Base-by-base conservation (phyloP, 768 basidiomycete species). In the Kwoniella europaea region DNA sequence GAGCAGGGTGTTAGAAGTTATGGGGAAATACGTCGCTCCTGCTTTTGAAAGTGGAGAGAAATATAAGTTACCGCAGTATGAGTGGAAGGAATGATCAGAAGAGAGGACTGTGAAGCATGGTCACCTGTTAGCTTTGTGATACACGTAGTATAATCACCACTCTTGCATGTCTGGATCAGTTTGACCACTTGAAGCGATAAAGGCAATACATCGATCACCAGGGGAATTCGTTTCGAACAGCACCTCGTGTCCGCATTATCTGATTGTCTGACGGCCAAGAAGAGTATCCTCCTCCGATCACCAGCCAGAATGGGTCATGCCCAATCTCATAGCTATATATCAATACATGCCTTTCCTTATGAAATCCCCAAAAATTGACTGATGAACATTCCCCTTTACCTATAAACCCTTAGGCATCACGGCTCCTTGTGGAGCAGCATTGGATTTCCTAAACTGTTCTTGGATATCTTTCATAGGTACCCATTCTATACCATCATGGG, bases 401-500 rank as follows among this genome's bases (percentile, higher is more conserved):
- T 73, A 76, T 55, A 85, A 84, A 56, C 87, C 88, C 22, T 81
- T 79, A 20, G 90, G 89, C 89, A 90, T 89, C 73, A 81, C 82
- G 1, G 89, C 89, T 10, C 86, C 87, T 16, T 84, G 67, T 0
- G 85, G 83, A 0, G 88, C 87, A 35, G 86, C 79, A 58, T 85
- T 86, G 73, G 87, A 88, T 22, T 83, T 84, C 69, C 89, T 86
- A 77, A 90, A 90, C 43, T 89, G 89, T 57, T 86, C 83, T 16
- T 88, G 87, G 87, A 91, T 90, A 68, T 90, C 88, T 72, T 87
- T 86, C 88, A 91, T 88, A 12, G 89, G 88, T 29, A 89, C 89
- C 89, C 89, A 91, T 66, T 91, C 86, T 3, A 91, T 87, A 59
- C 88, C 87, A 16, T 88, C 88, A 77, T 91, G 90, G 0, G 87